phyloP scores from a whole-genome alignment of 129 eudicot species.

The Ambrosia trifida region DNA sequence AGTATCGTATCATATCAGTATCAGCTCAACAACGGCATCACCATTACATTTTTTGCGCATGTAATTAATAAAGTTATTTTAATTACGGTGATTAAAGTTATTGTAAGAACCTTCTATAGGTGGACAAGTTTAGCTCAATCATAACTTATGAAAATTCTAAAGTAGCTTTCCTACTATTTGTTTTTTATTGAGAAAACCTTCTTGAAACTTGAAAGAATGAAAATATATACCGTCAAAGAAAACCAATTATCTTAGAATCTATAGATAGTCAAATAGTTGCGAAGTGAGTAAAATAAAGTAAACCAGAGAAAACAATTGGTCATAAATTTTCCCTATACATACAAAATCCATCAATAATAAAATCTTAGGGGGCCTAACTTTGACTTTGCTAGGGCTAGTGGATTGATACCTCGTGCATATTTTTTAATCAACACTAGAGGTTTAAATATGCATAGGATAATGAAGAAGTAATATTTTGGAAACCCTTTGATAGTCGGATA shows the following conservation, averaged over 20 bases:
- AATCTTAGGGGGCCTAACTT: conserved; percentile 27
- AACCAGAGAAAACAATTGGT: not conserved
- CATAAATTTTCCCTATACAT: not conserved
- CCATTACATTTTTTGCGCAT: not conserved
- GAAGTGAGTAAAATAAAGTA: not conserved
- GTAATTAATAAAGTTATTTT: not conserved
- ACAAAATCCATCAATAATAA: conserved; percentile 5
- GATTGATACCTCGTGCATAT: conserved; percentile 11
- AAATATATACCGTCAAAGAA: not conserved
- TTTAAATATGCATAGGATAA: not conserved
- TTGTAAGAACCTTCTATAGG: not conserved
- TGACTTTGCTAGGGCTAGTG: conserved; percentile 22
- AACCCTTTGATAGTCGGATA: no score
- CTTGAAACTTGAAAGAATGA: not conserved
- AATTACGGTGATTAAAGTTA: not conserved
- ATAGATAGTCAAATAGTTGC: not conserved
- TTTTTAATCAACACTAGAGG: not conserved
- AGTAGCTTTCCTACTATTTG: not conserved
- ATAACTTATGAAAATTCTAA: not conserved
- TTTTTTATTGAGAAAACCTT: not conserved
- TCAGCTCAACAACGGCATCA: not conserved
- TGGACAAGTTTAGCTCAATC: not conserved
- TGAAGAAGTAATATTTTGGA: no score
- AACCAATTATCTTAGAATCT: not conserved
- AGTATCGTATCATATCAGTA: not conserved